Conservation (phyloP, 148 eudicot genomes). For the Camellia sinensis region DNA sequence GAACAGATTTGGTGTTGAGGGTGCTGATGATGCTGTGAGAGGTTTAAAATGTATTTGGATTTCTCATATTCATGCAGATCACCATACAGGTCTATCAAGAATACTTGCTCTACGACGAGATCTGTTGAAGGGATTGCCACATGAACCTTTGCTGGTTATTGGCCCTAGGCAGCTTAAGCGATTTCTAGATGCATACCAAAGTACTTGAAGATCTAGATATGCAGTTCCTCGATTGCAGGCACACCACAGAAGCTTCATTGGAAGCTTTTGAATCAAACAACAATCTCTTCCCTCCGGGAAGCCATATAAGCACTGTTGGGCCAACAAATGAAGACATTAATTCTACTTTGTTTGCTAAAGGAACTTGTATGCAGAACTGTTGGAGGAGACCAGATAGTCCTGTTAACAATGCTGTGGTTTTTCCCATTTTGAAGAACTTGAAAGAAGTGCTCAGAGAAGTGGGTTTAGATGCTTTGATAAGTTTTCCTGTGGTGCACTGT, state of each 20-base stretch:
- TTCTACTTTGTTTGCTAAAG: conserved; percentile 58
- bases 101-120: conserved; percentile 83
- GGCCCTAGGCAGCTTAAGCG: conserved; percentile 81
- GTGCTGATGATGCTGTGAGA: conserved; percentile 79
- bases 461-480: conserved; percentile 60
- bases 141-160: conserved; percentile 71
- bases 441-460: conserved; percentile 58
- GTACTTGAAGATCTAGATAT: conserved; percentile 83
- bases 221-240: conserved; percentile 84
- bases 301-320: neutral
- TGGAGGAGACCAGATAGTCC: conserved; percentile 61
- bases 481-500: conserved; percentile 91
- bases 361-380: conserved; percentile 69
- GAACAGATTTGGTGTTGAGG: conserved; percentile 78
- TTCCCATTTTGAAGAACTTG: conserved; percentile 41
- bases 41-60: conserved; percentile 80
- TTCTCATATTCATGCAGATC: conserved; percentile 98
- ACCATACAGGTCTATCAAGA: conserved; percentile 93
- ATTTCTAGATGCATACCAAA: conserved; percentile 81
- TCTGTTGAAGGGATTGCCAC: conserved; percentile 60
- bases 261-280: conserved; percentile 43
- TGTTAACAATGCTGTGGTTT: conserved; percentile 29
- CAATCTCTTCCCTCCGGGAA: conserved; percentile 14
- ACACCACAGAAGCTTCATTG: conserved; percentile 66
- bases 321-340: conserved; percentile 20